Conservation (phyloP, 2,329 filamentous ascomycete species). For the Nakataea oryzae region DNA sequence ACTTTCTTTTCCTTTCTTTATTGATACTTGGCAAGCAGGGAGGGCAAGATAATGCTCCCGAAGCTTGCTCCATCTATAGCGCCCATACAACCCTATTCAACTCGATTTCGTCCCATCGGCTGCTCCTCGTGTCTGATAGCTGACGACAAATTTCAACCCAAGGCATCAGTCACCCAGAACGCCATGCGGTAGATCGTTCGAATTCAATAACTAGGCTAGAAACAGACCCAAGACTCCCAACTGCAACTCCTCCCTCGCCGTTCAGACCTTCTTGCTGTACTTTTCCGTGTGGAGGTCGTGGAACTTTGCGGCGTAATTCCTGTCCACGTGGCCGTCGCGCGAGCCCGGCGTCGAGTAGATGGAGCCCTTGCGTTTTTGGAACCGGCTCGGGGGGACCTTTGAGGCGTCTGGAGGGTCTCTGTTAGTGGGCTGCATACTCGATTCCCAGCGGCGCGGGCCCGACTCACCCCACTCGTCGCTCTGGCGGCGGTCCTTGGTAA, state of each 20-base stretch:
- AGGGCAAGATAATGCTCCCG: not conserved
- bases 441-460: too few relatives aligned
- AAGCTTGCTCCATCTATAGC: not conserved
- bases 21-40: conserved; percentile 4
- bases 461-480: conserved; percentile 40
- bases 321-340: conserved; percentile 53
- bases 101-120: not conserved
- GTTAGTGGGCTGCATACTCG: too few relatives aligned
- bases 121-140: too few relatives aligned
- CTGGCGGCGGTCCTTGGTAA: conserved; percentile 21
- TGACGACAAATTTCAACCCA: too few relatives aligned
- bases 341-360: conserved; percentile 57
- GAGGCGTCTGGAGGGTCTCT: conserved; percentile 39
- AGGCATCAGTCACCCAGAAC: too few relatives aligned
- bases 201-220: too few relatives aligned
- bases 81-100: not conserved
- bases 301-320: conserved; percentile 48
- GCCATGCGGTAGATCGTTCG: too few relatives aligned
- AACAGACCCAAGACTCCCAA: too few relatives aligned
- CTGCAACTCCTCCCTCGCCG: too few relatives aligned
- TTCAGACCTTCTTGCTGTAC: conserved; percentile 22
- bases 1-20: conserved; percentile 5
- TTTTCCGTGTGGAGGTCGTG: conserved; percentile 49
- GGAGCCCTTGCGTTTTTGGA: conserved; percentile 60
- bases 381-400: conserved; percentile 56